Conservation (phyloP, 805 yeast species). For the Nakazawaea pomicola region DNA sequence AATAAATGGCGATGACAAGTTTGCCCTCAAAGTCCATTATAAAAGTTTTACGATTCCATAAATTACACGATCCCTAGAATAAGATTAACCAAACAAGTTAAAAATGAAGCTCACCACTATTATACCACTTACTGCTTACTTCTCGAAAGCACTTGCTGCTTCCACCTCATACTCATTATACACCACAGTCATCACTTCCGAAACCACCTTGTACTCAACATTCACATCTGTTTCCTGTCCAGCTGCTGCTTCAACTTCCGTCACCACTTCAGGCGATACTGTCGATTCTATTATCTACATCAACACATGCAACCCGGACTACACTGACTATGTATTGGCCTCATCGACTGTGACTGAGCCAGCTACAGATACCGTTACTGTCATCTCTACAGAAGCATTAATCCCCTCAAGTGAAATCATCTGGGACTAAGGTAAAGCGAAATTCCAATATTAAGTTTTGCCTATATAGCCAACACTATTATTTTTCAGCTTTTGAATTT, state of each 20-base stretch:
- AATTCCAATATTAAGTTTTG: neutral
- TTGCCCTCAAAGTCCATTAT: no score
- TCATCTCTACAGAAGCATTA: neutral
- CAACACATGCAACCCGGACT: slow-evolving; percentile 12
- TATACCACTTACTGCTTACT: neutral
- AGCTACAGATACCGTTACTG: neutral
- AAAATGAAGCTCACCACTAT: neutral
- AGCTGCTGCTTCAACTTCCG: slow-evolving; percentile 1
- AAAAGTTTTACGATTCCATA: no score
- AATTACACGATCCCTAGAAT: no score
- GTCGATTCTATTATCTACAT: neutral
- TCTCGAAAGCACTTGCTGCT: neutral
- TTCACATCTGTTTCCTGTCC: slow-evolving; percentile 8
- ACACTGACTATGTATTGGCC: slow-evolving; percentile 1
- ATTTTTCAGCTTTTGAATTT: no score
- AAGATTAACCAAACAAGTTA: no score
- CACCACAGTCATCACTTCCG: slow-evolving; percentile 5
- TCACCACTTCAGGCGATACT: slow-evolving; percentile 1
- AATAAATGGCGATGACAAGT: no score
- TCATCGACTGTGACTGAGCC: slow-evolving; percentile 1
- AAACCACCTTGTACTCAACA: slow-evolving; percentile 7
- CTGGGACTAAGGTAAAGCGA: slow-evolving; percentile 4
- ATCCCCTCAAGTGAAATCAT: slow-evolving; percentile 9
- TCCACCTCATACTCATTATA: slow-evolving; percentile 2
- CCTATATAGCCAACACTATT: neutral